Base-by-base conservation (phyloP, 2,329 filamentous ascomycete genomes). In the Fusarium anthophilum region DNA sequence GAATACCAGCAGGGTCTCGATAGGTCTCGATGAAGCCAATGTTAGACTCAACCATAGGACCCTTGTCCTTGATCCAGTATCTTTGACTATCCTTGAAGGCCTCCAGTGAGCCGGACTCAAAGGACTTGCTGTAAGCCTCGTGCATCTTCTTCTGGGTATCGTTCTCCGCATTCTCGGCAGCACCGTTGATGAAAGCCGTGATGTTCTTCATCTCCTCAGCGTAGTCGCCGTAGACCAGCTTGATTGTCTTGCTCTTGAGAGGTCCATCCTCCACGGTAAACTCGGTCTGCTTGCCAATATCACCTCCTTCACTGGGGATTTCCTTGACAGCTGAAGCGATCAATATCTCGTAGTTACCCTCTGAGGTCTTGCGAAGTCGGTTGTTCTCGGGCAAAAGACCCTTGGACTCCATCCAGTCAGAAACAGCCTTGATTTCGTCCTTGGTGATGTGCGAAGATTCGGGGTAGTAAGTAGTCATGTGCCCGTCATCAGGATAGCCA, bases 11-110 rank as follows among this genome's bases (percentile, higher is more conserved):
- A 37, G 94, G 94, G 79, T 97, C 94, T 76, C 94, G 87, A 81
- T 96, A 96, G 1, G 93, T 95, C 84, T 96, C 94, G 58, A 96
- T 92, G 79, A 96, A 96, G 3, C 94, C 94, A 75, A 96, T 89
- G 80, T 96, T 94, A 50, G 89, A 92, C 82, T 96, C 94, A 39
- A 97, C 90, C 83, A 89, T 90, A 8, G 94, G 94, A 26, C 92
- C 91, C 81, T 95, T 94, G 80, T 97, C 93, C 79, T 91, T 90
- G 74, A 96, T 94, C 94, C 94, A 96, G 78, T 88, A 89, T 73
- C 93, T 88, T 81, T 96, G 94, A 73, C 91, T 92, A 79, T 96
- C 90, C 82, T 95, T 95, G 86, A 93, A 95, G 18, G 91, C 91
- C 70, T 93, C 87, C 55, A 96, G 86, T 30, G 93, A 95, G 43